Percentiles rank a stretch among this genome's conserved stretches.
Conservation (phyloP, 345 rosid genomes). For the Hevea brasiliensis region DNA sequence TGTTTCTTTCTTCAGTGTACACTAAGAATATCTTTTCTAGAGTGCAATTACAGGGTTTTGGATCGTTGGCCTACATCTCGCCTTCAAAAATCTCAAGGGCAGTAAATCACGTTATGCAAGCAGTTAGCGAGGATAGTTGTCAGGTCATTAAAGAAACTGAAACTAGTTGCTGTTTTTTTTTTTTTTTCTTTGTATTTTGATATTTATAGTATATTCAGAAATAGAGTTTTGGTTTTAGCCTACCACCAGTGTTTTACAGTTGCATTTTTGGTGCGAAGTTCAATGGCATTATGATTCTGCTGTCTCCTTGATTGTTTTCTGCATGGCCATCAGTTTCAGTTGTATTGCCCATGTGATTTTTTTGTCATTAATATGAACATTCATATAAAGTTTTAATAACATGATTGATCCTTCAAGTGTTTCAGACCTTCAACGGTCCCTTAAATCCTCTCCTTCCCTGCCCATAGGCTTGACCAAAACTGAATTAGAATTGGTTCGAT, state of each 20-base stretch:
- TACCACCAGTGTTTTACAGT: not conserved
- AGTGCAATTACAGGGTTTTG: conserved; percentile 21
- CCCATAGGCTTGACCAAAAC: too few species aligned
- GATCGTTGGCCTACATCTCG: conserved; percentile 8
- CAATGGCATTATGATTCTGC: not conserved
- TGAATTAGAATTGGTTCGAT: too few species aligned
- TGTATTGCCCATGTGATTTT: conserved; percentile 24
- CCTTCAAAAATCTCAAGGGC: conserved; percentile 17
- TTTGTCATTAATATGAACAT: not conserved
- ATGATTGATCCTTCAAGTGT: not conserved
- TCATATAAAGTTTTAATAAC: conserved; percentile 20
- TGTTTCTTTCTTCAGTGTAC: conserved; percentile 21
- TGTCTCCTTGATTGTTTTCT: conserved; percentile 12
- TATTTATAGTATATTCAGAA: conserved; percentile 28
- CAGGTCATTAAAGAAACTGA: conserved; percentile 22
- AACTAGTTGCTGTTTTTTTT: not conserved
- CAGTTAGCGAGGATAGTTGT: conserved; percentile 28
- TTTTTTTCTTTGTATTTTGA: conserved; percentile 15
- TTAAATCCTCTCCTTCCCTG: too few species aligned
- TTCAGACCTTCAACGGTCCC: not conserved
- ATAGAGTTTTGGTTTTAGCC: conserved; percentile 24
- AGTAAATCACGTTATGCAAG: conserved; percentile 10
- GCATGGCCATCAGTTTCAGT: conserved; percentile 17
- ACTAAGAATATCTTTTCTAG: conserved; percentile 22
- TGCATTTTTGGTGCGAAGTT: conserved; percentile 13